Conservation (phyloP, 2,329 filamentous ascomycete genomes). For the Xylariaceae sp. region DNA sequence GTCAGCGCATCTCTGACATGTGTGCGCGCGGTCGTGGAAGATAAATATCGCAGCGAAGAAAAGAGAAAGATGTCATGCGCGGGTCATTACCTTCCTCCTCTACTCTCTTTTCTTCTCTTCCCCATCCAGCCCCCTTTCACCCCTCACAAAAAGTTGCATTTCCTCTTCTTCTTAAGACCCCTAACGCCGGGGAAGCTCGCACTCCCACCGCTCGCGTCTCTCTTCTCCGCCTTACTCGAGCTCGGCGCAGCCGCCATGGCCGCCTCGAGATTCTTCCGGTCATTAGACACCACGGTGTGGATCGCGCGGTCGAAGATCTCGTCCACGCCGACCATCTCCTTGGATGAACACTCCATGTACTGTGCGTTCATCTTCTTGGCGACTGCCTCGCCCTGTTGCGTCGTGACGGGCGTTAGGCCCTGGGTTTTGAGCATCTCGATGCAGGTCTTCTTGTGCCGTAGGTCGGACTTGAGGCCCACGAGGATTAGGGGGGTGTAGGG, state of each 20-base stretch:
- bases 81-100: constrained; percentile 22
- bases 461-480: constrained; percentile 93
- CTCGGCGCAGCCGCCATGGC: constrained; percentile 40
- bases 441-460: constrained; percentile 91
- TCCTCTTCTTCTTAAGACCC: constrained; percentile 71
- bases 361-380: constrained; percentile 90
- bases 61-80: constrained; percentile 23
- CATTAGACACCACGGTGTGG: constrained; percentile 81
- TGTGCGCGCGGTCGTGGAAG: constrained; percentile 10
- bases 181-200: constrained; percentile 43
- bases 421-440: constrained; percentile 99
- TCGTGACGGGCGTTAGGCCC: constrained; percentile 89
- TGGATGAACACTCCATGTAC: constrained; percentile 98
- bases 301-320: constrained; percentile 95
- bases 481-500: constrained; percentile 95
- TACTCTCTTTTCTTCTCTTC: background rate
- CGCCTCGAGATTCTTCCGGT: constrained; percentile 61
- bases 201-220: constrained; percentile 26
- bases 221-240: constrained; percentile 18
- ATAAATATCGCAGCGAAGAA: constrained; percentile 14
- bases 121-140: background rate
- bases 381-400: constrained; percentile 82
- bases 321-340: constrained; percentile 93
- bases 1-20: too few relatives aligned
- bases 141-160: constrained; percentile 65